Evolutionary conservation across 2,329 filamentous ascomycete species (phyloP).

Genomic region (Botryotinia convoluta): DNA sequence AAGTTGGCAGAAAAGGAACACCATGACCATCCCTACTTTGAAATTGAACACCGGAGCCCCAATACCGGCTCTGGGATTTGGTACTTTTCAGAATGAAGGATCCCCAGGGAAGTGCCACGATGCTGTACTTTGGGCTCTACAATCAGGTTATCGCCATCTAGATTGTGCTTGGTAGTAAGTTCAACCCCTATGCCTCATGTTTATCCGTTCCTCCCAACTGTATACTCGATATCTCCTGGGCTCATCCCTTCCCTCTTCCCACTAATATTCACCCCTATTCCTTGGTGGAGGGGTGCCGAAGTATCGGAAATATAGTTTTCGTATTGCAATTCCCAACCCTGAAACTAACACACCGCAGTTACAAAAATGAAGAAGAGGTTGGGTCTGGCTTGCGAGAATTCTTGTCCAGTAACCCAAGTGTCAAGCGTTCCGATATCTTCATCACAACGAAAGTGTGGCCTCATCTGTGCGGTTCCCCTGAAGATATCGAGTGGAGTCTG

Average conservation of each 20-base stretch:
- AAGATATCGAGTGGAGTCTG: constrained; percentile 64
- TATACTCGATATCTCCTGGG: constrained; percentile 36
- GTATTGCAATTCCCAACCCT: neutral
- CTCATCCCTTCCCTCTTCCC: neutral
- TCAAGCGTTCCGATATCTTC: constrained; percentile 48
- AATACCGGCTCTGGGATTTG: constrained; percentile 46
- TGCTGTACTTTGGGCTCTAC: constrained; percentile 58
- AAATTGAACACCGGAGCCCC: constrained; percentile 39
- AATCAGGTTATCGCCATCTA: constrained; percentile 62
- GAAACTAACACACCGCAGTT: constrained; percentile 40
- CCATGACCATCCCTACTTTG: constrained; percentile 15
- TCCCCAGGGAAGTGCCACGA: constrained; percentile 45
- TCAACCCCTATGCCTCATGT: constrained; percentile 11
- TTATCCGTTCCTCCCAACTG: constrained; percentile 1
- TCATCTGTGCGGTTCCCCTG: constrained; percentile 60
- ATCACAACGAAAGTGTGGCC: constrained; percentile 43
- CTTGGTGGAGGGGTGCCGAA: neutral
- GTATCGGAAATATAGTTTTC: neutral
- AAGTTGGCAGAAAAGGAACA: neutral
- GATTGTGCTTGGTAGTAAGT: constrained; percentile 65
- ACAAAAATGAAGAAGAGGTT: constrained; percentile 79
- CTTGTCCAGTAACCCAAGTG: constrained; percentile 55
- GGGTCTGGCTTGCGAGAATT: constrained; percentile 73
- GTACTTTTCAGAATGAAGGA: constrained; percentile 36
- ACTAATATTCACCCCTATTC: neutral